phyloP scores from a whole-genome alignment of 805 yeast genomes.

The Kuraishia ogatae region DNA sequence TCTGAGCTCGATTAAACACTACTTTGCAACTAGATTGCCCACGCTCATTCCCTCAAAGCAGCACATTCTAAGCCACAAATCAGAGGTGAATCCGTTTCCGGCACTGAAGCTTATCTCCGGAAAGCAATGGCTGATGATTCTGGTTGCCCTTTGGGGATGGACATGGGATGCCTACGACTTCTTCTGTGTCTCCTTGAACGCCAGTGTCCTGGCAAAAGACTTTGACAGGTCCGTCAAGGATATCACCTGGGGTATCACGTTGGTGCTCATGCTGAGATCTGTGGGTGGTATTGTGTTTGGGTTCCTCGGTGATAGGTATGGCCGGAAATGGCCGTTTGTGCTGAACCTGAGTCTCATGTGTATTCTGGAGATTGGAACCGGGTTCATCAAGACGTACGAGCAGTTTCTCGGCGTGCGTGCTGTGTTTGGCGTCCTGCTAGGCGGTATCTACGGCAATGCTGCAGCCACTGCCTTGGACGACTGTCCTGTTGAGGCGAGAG shows the following conservation, averaged over 20 bases:
- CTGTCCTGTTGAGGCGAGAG: slow-evolving; percentile 43
- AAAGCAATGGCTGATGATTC: slow-evolving; percentile 49
- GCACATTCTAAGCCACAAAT: slow-evolving; percentile 24
- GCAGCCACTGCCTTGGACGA: slow-evolving; percentile 47
- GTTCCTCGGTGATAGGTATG: slow-evolving; percentile 47
- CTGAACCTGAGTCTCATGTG: slow-evolving; percentile 36
- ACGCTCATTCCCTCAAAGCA: slow-evolving; percentile 40
- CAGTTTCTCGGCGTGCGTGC: slow-evolving; percentile 59
- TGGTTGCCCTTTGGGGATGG: slow-evolving; percentile 50
- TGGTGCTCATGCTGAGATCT: slow-evolving; percentile 60
- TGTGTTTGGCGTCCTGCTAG: slow-evolving; percentile 51
- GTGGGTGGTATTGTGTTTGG: slow-evolving; percentile 62
- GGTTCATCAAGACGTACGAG: slow-evolving; percentile 45
- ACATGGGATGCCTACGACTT: slow-evolving; percentile 62
- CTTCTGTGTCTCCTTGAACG: slow-evolving; percentile 48
- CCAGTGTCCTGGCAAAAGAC: slow-evolving; percentile 33
- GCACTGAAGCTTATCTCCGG: slow-evolving; percentile 38
- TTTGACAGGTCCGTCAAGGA: slow-evolving; percentile 37
- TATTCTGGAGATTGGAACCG: slow-evolving; percentile 53
- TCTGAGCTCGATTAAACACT: slow-evolving; percentile 21
- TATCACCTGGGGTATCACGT: slow-evolving; percentile 59
- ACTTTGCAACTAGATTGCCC: slow-evolving; percentile 37
- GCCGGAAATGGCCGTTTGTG: slow-evolving; percentile 52
- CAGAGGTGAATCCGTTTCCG: slow-evolving; percentile 55
- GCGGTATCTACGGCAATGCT: slow-evolving; percentile 48